phyloP scores from a whole-genome alignment of 352 stramenopile species.

The Phytophthora foliorum region DNA sequence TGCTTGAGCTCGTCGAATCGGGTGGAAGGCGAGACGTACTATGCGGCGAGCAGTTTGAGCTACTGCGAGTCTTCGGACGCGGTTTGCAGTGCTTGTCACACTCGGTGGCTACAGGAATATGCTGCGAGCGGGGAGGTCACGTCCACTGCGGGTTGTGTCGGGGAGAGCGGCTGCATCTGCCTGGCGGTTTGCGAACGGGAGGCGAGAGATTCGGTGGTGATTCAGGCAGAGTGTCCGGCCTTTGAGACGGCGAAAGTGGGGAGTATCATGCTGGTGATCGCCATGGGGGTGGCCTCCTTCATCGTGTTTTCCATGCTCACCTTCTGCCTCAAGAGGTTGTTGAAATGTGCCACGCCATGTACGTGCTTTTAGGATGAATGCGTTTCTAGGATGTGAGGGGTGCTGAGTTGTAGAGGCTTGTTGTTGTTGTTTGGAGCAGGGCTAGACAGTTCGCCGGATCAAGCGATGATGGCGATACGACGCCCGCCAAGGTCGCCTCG shows the following conservation, averaged over 20 bases:
- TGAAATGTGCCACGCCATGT: conserved; percentile 22
- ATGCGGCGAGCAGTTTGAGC: conserved; percentile 42
- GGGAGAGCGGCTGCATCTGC: conserved; percentile 44
- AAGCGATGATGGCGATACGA: neutral
- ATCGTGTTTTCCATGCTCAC: conserved; percentile 39
- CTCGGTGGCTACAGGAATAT: conserved; percentile 35
- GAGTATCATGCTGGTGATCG: conserved; percentile 31
- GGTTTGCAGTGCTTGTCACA: conserved; percentile 42
- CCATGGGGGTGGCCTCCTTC: conserved; percentile 21
- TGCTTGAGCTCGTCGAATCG: conserved; percentile 32
- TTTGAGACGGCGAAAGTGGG: conserved; percentile 25
- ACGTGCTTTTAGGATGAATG: neutral
- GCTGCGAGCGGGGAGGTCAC: conserved; percentile 21
- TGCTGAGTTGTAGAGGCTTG: neutral
- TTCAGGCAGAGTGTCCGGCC: conserved; percentile 26
- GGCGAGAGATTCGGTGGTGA: conserved; percentile 27
- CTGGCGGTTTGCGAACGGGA: conserved; percentile 50
- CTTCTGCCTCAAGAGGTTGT: conserved; percentile 21
- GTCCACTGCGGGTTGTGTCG: conserved; percentile 28
- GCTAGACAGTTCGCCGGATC: conserved; percentile 1
- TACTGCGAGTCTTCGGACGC: conserved; percentile 58
- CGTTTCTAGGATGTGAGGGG: neutral
- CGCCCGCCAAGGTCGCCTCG: conserved; percentile 14
- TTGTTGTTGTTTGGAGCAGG: conserved; percentile 7
- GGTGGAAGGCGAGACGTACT: conserved; percentile 51